Evolutionary conservation across 805 yeast species (phyloP).

Genomic region (Kuraishia capsulata): DNA sequence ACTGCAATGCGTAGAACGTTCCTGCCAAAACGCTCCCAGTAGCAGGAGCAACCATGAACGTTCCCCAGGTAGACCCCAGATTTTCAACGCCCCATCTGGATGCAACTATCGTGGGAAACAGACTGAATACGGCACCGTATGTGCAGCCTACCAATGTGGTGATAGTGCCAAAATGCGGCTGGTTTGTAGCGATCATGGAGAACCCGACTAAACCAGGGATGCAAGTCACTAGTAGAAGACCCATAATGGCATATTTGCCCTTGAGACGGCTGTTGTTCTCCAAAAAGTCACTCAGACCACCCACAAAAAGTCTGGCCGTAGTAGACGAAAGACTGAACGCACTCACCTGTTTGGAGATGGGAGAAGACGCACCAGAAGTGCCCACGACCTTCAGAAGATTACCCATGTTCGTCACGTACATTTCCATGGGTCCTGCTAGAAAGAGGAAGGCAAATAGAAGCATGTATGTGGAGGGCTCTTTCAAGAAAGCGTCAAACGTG

Average conservation of each 20-base stretch:
- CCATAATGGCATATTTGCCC: background rate
- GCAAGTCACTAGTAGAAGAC: conserved; percentile 3
- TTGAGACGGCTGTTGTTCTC: conserved; percentile 8
- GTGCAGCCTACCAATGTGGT: conserved; percentile 55
- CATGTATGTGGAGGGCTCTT: conserved; percentile 54
- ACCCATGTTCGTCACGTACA: conserved; percentile 77
- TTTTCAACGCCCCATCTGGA: conserved; percentile 81
- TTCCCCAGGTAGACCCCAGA: conserved; percentile 90
- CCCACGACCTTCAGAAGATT: conserved; percentile 41
- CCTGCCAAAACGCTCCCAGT: conserved; percentile 67
- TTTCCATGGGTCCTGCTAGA: conserved; percentile 76
- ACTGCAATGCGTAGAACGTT: conserved; percentile 54
- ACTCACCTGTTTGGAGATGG: conserved; percentile 42
- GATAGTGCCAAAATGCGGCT: conserved; percentile 6
- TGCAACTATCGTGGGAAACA: conserved; percentile 78
- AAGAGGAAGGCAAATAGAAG: conserved; percentile 56
- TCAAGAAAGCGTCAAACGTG: conserved; percentile 23
- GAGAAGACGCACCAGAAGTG: conserved; percentile 1
- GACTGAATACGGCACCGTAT: conserved; percentile 78
- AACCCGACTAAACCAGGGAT: conserved; percentile 1
- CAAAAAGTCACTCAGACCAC: conserved; percentile 55
- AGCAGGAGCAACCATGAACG: conserved; percentile 85
- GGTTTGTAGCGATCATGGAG: conserved; percentile 8
- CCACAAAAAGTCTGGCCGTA: conserved; percentile 50
- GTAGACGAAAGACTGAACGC: conserved; percentile 61